These are phyloP conservation scores for Sequoiadendron giganteum DNA, from an alignment of 75 land plant genomes.

Conservation along the genomic window DNA sequence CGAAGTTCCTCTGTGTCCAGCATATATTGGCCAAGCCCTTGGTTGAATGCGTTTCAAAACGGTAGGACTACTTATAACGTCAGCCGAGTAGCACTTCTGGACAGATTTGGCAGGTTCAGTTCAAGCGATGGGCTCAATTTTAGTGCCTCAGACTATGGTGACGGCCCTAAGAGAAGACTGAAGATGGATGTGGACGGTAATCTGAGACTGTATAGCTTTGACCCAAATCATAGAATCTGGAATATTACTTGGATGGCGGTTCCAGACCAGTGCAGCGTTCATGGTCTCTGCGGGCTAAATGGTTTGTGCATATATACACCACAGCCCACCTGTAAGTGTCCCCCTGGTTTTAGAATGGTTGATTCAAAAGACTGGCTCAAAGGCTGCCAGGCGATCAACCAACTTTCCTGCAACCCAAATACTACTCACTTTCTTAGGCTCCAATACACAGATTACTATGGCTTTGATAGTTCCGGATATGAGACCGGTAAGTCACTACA, in stretches of 20 bases:
- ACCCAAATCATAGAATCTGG: conserved; percentile 19
- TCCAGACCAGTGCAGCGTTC: conserved; percentile 23
- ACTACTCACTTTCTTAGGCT: not conserved
- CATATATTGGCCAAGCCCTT: not conserved
- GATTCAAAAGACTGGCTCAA: not conserved
- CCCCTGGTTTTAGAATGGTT: conserved; percentile 29
- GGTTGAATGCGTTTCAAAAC: not conserved
- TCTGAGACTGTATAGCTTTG: conserved; percentile 48
- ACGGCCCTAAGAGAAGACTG: conserved; percentile 28
- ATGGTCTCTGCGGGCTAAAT: conserved; percentile 51
- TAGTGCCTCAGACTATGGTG: conserved; percentile 37
- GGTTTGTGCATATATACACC: conserved; percentile 39
- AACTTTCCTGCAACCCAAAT: not conserved
- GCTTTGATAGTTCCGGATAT: not conserved
- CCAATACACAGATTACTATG: not conserved
- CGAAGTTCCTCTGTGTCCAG: not conserved
- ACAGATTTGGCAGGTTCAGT: conserved; percentile 25
- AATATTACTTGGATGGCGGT: conserved; percentile 43
- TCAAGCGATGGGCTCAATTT: conserved; percentile 36
- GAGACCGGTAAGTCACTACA: conserved; percentile 8
- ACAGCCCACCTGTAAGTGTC: conserved; percentile 37
- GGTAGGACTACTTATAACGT: conserved; percentile 21
- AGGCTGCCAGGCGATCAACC: not conserved
- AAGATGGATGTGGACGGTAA: conserved; percentile 58
- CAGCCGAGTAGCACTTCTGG: conserved; percentile 26